phyloP scores from a whole-genome alignment of 129 eudicot species.

The Deinandra increscens region DNA sequence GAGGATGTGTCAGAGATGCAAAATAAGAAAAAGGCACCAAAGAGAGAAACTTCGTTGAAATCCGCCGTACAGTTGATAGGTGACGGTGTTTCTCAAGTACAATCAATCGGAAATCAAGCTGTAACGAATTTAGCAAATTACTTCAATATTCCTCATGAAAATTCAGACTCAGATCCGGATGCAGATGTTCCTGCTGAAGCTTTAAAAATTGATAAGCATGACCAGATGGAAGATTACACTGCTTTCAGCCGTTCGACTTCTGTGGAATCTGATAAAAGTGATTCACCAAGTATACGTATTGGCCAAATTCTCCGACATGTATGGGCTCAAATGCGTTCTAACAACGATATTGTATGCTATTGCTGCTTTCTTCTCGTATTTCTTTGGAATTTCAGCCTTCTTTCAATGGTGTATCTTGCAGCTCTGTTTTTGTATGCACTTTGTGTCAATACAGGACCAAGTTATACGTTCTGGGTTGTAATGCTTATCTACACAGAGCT shows the following conservation, averaged over 20 bases:
- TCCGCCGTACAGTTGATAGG: slow-evolving; percentile 52
- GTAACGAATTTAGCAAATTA: slow-evolving; percentile 46
- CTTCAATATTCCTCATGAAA: slow-evolving; percentile 48
- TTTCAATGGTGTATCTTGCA: slow-evolving; percentile 51
- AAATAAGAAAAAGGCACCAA: slow-evolving; percentile 19
- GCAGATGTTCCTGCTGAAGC: slow-evolving; percentile 23
- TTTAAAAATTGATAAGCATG: slow-evolving; percentile 35
- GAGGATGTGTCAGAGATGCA: slow-evolving; percentile 23
- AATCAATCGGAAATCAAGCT: slow-evolving; percentile 45
- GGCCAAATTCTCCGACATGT: slow-evolving; percentile 35
- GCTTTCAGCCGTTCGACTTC: slow-evolving; percentile 37
- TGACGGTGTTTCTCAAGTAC: slow-evolving; percentile 48
- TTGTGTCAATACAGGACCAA: slow-evolving; percentile 55
- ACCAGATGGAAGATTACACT: slow-evolving; percentile 27
- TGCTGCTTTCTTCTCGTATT: slow-evolving; percentile 47
- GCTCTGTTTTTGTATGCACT: slow-evolving; percentile 54
- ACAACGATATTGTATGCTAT: slow-evolving; percentile 56
- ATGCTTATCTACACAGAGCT: slow-evolving; percentile 50
- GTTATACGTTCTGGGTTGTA: slow-evolving; percentile 53
- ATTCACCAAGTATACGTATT: slow-evolving; percentile 30
- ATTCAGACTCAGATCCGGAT: slow-evolving; percentile 38
- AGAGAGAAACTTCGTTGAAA: slow-evolving; percentile 30
- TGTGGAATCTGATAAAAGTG: slow-evolving; percentile 45
- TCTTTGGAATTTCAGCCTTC: slow-evolving; percentile 58
- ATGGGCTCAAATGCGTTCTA: slow-evolving; percentile 50